Evolutionary conservation across 805 yeast species (phyloP).

Genomic region (Pichia pseudocactophila): DNA sequence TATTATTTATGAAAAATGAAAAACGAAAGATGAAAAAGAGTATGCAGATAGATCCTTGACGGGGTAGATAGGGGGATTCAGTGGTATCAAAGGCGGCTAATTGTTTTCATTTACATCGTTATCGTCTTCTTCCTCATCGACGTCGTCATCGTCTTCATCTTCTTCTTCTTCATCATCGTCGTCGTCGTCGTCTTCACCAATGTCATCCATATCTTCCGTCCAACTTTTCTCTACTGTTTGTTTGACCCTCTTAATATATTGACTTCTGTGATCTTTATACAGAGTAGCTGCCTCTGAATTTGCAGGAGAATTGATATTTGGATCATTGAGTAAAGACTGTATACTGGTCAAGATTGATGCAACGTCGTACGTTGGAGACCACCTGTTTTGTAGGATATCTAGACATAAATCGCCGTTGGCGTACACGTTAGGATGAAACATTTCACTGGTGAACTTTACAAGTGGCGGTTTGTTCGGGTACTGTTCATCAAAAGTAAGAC

Average conservation of each 20-base stretch:
- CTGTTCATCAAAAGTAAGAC: constrained; percentile 88
- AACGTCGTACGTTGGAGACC: constrained; percentile 98
- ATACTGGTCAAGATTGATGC: constrained; percentile 90
- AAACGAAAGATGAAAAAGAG: no score
- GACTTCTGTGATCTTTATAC: constrained; percentile 90
- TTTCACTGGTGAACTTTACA: constrained; percentile 83
- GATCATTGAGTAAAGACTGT: constrained; percentile 88
- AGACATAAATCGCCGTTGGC: constrained; percentile 92
- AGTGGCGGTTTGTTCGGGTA: constrained; percentile 96
- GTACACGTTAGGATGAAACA: constrained; percentile 98
- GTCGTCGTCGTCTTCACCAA: constrained; percentile 39
- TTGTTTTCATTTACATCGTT: no score
- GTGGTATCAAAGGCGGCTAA: no score
- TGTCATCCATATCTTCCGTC: constrained; percentile 69
- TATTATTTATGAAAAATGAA: neutral
- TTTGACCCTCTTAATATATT: constrained; percentile 82
- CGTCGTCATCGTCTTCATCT: constrained; percentile 19
- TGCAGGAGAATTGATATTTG: constrained; percentile 94
- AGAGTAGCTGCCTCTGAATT: constrained; percentile 96
- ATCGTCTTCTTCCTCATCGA: constrained; percentile 8
- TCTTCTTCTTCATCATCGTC: constrained; percentile 26
- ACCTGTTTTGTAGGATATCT: constrained; percentile 91
- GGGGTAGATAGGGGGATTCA: no score
- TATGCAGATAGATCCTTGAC: no score
- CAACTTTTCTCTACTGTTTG: constrained; percentile 93